Percentiles rank a stretch among this genome's conserved stretches.
phyloP scores from a whole-genome alignment of 2,329 filamentous ascomycete genomes.

The Paecilomyces sp. region DNA sequence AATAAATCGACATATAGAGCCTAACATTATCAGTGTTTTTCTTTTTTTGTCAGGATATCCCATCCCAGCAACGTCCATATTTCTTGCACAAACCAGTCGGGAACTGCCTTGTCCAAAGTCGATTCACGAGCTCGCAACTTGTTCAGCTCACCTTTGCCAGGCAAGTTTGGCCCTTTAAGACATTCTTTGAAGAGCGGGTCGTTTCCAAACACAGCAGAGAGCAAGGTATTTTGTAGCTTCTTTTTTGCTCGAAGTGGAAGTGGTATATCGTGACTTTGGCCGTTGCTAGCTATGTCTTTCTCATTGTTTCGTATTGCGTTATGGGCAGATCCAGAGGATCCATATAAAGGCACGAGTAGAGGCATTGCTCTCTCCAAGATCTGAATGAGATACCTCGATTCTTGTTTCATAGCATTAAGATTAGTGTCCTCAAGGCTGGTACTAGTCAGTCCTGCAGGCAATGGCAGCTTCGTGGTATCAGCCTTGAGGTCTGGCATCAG shows the following conservation, averaged over 20 bases:
- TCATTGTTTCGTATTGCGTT: background rate
- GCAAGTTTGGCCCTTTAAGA: constrained; percentile 15
- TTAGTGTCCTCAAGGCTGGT: constrained; percentile 15
- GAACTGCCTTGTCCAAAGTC: constrained; percentile 26
- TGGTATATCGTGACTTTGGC: background rate
- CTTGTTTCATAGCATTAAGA: constrained; percentile 19
- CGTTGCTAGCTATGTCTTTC: background rate
- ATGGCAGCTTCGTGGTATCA: constrained; percentile 16
- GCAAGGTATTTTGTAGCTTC: constrained; percentile 33
- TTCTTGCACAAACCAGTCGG: constrained; percentile 50
- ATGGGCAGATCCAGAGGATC: background rate
- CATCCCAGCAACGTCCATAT: constrained; percentile 53
- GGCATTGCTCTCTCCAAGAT: constrained; percentile 24
- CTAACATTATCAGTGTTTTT: background rate
- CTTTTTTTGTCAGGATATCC: constrained; percentile 32
- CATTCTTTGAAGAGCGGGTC: constrained; percentile 21
- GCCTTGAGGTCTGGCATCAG: constrained; percentile 16
- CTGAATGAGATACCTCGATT: constrained; percentile 29
- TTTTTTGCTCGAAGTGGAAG: constrained; percentile 18
- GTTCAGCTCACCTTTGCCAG: constrained; percentile 12
- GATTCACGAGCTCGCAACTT: constrained; percentile 2
- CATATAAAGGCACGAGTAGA: constrained; percentile 13
- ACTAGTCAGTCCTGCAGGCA: constrained; percentile 24
- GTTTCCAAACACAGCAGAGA: constrained; percentile 35
- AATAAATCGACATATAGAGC: background rate